Conservation (phyloP, 2,329 filamentous ascomycete species). For the Lasiodiplodia citricola region DNA sequence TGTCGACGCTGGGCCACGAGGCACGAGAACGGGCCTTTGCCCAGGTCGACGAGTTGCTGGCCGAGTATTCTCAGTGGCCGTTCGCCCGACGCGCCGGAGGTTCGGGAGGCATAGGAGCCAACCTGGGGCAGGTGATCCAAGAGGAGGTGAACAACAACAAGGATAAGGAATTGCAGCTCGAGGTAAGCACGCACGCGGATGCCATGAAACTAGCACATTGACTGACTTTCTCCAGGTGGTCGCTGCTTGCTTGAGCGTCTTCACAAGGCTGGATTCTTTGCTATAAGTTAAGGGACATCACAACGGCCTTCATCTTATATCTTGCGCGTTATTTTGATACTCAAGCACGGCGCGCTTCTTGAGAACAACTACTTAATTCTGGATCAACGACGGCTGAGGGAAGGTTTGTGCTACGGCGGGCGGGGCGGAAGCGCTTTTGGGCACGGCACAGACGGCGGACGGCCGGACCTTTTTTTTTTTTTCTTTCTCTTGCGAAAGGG, state of each 20-base stretch:
- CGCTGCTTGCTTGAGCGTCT: slow-evolving; percentile 94
- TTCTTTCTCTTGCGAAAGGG: slow-evolving; percentile 19
- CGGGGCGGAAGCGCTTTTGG: background rate
- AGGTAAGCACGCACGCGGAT: slow-evolving; percentile 63
- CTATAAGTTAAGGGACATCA: slow-evolving; percentile 61
- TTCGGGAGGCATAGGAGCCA: slow-evolving; percentile 85
- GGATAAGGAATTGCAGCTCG: slow-evolving; percentile 93
- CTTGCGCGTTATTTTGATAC: slow-evolving; percentile 9
- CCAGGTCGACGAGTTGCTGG: slow-evolving; percentile 93
- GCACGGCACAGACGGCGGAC: background rate
- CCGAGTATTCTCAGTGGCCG: slow-evolving; percentile 97
- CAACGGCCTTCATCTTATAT: slow-evolving; percentile 15
- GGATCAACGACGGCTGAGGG: slow-evolving; percentile 2
- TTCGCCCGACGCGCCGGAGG: slow-evolving; percentile 82
- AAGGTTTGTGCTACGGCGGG: background rate
- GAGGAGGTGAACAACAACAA: slow-evolving; percentile 88
- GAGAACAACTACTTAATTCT: slow-evolving; percentile 21
- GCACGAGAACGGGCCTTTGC: slow-evolving; percentile 92
- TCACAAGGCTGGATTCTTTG: slow-evolving; percentile 94
- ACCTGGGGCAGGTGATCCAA: slow-evolving; percentile 82
- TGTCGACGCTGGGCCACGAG: slow-evolving; percentile 92
- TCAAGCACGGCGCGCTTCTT: slow-evolving; percentile 5
- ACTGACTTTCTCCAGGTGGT: slow-evolving; percentile 63
- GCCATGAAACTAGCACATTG: slow-evolving; percentile 7
- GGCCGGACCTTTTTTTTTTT: background rate